Evolutionary conservation across 1,139 yeast genomes (phyloP).

Genomic region (Geotrichum australiense): DNA sequence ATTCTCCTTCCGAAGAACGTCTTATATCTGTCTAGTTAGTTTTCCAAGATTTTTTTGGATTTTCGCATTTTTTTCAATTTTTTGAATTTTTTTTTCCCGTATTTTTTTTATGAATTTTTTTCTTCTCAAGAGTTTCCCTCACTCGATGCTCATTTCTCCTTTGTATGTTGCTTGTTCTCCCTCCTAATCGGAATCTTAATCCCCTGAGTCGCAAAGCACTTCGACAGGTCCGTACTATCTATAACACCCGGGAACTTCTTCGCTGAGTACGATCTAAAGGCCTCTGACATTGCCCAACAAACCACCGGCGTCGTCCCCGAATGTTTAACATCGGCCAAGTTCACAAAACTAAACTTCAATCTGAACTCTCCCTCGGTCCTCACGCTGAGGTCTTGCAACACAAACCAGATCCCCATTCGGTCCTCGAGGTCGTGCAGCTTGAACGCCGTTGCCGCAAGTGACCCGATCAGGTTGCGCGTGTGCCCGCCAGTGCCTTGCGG

Average conservation of each 20-base stretch:
- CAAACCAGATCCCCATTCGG: constrained; percentile 39
- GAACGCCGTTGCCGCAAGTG: constrained; percentile 37
- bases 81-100: constrained; percentile 11
- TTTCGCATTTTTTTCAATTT: constrained; percentile 2
- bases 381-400: constrained; percentile 39
- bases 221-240: constrained; percentile 37
- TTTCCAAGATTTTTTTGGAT: no score
- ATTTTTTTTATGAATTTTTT: constrained; percentile 9
- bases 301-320: constrained; percentile 19
- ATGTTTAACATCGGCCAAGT: constrained; percentile 24
- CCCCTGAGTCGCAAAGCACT: constrained; percentile 41
- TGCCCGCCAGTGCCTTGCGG: constrained; percentile 21
- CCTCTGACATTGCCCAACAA: constrained; percentile 33
- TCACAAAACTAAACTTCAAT: constrained; percentile 35
- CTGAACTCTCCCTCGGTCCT: constrained; percentile 41
- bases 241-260: constrained; percentile 43
- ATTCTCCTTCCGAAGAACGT: no score
- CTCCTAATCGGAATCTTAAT: constrained; percentile 39
- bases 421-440: constrained; percentile 36
- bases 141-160: constrained; percentile 12
- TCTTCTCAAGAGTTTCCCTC: background rate
- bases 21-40: no score
- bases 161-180: constrained; percentile 18
- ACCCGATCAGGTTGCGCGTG: constrained; percentile 39
- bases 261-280: constrained; percentile 38